A percentile compares a stretch with the other conserved stretches of the same genome.
phyloP scores from a whole-genome alignment of 192 early-diverging fungal species.

The Linnemannia schmuckeri region DNA sequence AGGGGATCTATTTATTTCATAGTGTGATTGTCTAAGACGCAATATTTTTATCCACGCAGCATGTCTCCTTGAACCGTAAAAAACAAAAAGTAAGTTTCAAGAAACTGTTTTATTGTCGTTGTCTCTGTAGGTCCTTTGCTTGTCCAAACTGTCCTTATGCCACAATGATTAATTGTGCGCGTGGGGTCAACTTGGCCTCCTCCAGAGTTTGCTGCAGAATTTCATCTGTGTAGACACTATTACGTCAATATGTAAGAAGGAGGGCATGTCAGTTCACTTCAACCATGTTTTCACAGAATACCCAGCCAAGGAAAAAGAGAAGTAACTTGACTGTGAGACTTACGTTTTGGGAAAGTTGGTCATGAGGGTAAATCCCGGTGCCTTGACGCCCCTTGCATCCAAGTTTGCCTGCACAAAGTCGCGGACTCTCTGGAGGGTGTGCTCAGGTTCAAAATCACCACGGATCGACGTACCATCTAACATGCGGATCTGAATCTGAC shows the following conservation, averaged over 20 bases:
- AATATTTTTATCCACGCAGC: too few relatives aligned
- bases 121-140: too few relatives aligned
- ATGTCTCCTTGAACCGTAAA: too few relatives aligned
- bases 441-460: constrained; percentile 44
- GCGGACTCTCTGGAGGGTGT: constrained; percentile 28
- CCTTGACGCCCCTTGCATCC: constrained; percentile 36
- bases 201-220: constrained; percentile 37
- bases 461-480: constrained; percentile 41
- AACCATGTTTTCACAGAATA: background rate
- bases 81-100: too few relatives aligned
- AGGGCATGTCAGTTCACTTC: background rate
- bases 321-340: background rate
- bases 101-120: too few relatives aligned
- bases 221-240: constrained; percentile 37
- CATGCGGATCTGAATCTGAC: constrained; percentile 49
- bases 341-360: constrained; percentile 50
- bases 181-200: constrained; percentile 47
- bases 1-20: too few relatives aligned
- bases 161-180: constrained; percentile 41
- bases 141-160: background rate
- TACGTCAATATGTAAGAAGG: background rate
- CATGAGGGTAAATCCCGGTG: constrained; percentile 41
- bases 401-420: constrained; percentile 49
- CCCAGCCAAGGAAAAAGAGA: background rate
- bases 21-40: too few relatives aligned